These are phyloP conservation scores for Lachancea kluyveri DNA, from an alignment of 805 yeast species.

Conservation along the genomic window DNA sequence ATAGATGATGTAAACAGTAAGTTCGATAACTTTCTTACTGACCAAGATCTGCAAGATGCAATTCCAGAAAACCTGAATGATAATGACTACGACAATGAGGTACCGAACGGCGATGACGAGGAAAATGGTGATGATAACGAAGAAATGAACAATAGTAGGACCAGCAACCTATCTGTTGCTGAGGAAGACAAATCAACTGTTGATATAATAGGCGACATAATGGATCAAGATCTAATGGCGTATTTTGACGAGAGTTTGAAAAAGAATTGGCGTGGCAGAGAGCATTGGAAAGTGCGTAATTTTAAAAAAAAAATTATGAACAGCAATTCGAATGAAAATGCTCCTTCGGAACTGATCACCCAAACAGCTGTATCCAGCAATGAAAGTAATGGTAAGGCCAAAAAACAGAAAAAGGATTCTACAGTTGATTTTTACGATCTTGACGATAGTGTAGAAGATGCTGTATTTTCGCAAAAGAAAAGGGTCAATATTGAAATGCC, in stretches of 20 bases:
- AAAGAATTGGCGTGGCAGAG: conserved; percentile 83
- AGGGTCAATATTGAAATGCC: conserved; percentile 36
- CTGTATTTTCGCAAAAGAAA: conserved; percentile 36
- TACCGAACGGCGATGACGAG: conserved; percentile 11
- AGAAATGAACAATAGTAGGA: conserved; percentile 13
- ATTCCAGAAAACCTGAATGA: conserved; percentile 27
- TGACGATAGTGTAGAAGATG: conserved; percentile 34
- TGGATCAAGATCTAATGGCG: conserved; percentile 64
- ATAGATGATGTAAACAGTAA: conserved; percentile 37
- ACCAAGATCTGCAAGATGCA: conserved; percentile 26
- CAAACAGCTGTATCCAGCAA: conserved; percentile 5
- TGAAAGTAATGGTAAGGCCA: conserved; percentile 13
- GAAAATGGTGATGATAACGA: conserved; percentile 19
- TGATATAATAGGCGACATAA: conserved; percentile 23
- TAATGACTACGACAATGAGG: conserved; percentile 14
- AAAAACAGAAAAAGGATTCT: conserved; percentile 32
- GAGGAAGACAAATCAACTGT: conserved; percentile 19
- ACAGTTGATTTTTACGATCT: conserved; percentile 40
- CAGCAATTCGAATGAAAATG: conserved; percentile 4
- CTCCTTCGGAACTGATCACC: background rate
- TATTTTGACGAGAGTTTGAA: conserved; percentile 72
- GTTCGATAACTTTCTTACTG: conserved; percentile 25
- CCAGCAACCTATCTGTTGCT: conserved; percentile 12
- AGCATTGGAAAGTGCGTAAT: conserved; percentile 80
- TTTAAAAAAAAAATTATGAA: conserved; percentile 35